Base-by-base conservation (phyloP, 1,139 yeast genomes). In the Arxiozyma slooffiae region DNA sequence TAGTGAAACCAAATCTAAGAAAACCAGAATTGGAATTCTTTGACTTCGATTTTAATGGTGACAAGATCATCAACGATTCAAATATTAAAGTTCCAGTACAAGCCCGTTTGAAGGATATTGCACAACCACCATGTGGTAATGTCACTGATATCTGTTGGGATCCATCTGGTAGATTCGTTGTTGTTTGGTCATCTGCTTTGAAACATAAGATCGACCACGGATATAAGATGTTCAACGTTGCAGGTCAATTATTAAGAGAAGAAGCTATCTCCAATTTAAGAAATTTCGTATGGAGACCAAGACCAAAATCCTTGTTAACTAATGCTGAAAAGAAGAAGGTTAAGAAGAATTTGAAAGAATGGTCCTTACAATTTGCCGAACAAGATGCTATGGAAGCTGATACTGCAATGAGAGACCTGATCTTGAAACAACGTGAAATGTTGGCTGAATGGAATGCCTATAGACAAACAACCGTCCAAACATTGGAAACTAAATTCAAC, bases 301-400 rank as follows among this genome's bases (percentile, higher is more conserved):
- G 98, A 72, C 98, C 98, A 48, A 81, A 79, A 21, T 77, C 90
- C 5, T 71, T 82, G 56, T 79, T 94, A 66, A 74, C 82, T 54
- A 81, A 82, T 62, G 83, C 81, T 59, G 95, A 88, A 67, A 64
- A 56, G 75, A 87, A 88, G 84, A 84, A 84, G 77, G 89, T 92
- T 57, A 80, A 89, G 74, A 85, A 87, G 83, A 84, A 85, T 72
- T 75, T 92, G 74, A 82, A 85, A 68, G 92, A 86, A 69, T 88
- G 86, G 77, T 78, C 90, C 61, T 92, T 94, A 41, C 90, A 87
- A 71, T 94, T 90, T 72, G 97, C 92, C 61, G 96, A 90, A 72
- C 76, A 79, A 58, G 99, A 94, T 73, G 95, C 95, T 49, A 90
- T 89, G 94, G 97, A 90, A 72, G 95, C 95, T 52, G 87, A 86